Percentiles rank a stretch among this genome's conserved stretches.
These are phyloP conservation scores for Trichoderma citrinoviride DNA, from an alignment of 2,329 filamentous ascomycete genomes.

Conservation along the genomic window DNA sequence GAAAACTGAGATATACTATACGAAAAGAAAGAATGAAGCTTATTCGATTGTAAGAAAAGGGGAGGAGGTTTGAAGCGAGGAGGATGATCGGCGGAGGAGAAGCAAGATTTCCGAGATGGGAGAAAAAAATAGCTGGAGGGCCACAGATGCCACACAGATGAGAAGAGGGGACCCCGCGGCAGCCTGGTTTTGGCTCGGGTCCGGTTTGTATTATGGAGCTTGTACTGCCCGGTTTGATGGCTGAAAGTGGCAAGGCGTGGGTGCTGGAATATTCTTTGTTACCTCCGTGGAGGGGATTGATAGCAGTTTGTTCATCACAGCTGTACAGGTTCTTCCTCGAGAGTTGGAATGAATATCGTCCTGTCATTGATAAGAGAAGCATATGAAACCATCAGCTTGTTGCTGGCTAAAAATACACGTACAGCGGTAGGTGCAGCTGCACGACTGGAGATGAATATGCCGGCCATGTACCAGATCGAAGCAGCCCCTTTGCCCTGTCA, in stretches of 20 bases:
- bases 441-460: no score
- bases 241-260: constrained; percentile 14
- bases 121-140: background rate
- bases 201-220: constrained; percentile 1
- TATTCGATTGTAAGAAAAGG: no score
- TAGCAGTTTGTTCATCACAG: no score
- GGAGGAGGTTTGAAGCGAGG: no score
- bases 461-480: no score
- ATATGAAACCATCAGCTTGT: no score
- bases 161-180: background rate
- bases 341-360: no score
- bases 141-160: background rate
- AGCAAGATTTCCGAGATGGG: background rate
- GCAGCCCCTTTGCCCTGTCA: no score
- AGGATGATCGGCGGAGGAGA: background rate
- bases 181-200: background rate
- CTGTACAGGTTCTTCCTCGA: background rate
- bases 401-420: no score
- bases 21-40: background rate
- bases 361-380: no score
- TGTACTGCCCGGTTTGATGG: constrained; percentile 1
- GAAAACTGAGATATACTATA: no score
- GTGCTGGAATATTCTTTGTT: constrained; percentile 10
- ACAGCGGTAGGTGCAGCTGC: no score
- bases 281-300: background rate